Evolutionary conservation across 2,329 filamentous ascomycete species (phyloP), one percentile per base, ranked within the genome.

Genomic region (Beauveria varroae): DNA sequence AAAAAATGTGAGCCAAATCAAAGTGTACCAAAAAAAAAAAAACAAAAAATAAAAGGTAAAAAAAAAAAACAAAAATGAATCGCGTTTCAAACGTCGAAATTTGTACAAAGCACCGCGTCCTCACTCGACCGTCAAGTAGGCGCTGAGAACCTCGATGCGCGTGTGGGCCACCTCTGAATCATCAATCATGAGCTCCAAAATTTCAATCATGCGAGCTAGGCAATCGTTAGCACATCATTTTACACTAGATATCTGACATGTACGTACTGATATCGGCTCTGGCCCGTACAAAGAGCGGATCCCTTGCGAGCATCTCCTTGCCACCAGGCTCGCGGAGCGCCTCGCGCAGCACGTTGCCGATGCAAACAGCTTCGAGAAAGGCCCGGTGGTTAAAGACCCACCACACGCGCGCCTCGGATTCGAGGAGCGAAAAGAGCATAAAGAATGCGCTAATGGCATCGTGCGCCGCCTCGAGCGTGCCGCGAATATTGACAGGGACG

Each of bases 321-420:
- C 77, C 79, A 0, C 74, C 74, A 10, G 76, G 74, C 63, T 82
- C 78, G 44, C 74, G 76, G 3, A 72, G 69, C 22, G 78, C 76
- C 69, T 86, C 82, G 46, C 79, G 75, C 62, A 88, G 70, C 26
- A 86, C 79, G 64, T 81, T 81, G 24, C 84, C 83, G 53, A 89
- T 89, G 73, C 84, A 90, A 69, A 87, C 71, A 37, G 87, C 87
- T 76, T 93, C 89, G 57, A 93, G 79, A 69, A 93, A 93, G 0
- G 89, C 89, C 1, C 90, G 79, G 70, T 93, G 90, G 70, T 91
- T 90, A 66, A 92, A 91, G 0, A 91, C 88, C 89, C 89, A 93
- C 89, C 89, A 93, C 1, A 92, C 89, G 16, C 86, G 81, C 1
- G 88, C 88, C 75, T 93, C 90, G 18, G 78, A 78, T 66, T 87